These are phyloP conservation scores for Leccinellum rugosiceps DNA, from an alignment of 768 basidiomycete genomes.

Conservation along the genomic window DNA sequence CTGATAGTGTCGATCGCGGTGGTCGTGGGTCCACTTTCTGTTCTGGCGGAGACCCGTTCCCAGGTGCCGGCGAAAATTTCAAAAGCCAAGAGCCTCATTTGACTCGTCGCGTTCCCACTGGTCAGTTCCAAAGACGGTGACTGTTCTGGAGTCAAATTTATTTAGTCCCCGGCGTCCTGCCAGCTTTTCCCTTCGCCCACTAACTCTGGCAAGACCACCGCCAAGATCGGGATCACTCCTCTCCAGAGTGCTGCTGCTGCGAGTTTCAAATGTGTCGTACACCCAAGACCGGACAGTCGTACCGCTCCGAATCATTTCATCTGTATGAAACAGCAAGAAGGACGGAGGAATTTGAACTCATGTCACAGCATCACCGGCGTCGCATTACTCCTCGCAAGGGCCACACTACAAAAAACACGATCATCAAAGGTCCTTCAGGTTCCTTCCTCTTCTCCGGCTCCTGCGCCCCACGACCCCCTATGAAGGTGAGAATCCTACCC, in stretches of 20 bases:
- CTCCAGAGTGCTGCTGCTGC: conserved; percentile 2
- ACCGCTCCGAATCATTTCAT: conserved; percentile 16
- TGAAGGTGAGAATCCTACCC: conserved; percentile 7
- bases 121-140: background rate
- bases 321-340: conserved; percentile 19
- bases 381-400: conserved; percentile 2
- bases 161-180: background rate
- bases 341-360: conserved; percentile 14
- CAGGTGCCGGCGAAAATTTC: conserved; percentile 7
- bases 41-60: conserved; percentile 10
- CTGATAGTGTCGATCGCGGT: conserved; percentile 11
- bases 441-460: background rate
- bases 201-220: background rate
- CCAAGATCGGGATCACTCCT: conserved; percentile 1
- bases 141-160: background rate
- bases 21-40: conserved; percentile 5
- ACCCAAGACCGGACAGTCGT: background rate
- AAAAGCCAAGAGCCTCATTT: conserved; percentile 1
- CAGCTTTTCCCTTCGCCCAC: background rate
- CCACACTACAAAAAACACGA: conserved; percentile 7
- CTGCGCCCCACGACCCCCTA: background rate
- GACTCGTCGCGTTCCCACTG: background rate
- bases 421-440: conserved; percentile 1
- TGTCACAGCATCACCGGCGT: conserved; percentile 11
- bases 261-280: conserved; percentile 8